Evolutionary conservation across 495 filamentous ascomycete species (phyloP), one percentile per base, ranked within the genome.

Genomic region (Beverwykella pulmonaria): DNA sequence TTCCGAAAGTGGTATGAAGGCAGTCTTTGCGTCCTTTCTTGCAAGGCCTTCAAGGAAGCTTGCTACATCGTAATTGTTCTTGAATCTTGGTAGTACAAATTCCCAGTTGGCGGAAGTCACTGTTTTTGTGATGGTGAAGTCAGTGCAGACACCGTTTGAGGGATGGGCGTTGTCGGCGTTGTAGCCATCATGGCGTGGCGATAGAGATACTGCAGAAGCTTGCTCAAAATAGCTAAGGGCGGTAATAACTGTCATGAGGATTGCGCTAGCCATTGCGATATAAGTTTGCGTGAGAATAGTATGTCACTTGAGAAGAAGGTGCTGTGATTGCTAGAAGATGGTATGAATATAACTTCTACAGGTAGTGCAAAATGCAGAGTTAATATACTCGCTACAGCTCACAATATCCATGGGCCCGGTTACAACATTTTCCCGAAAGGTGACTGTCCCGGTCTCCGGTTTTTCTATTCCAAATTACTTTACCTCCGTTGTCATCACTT

Each of bases 41-140:
- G 47, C 8, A 47, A 41, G 25, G 44, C 34, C 1, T 69, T 65
- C 25, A 1, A 61, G 36, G n/a, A 60, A 52, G 1, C 36, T 58
- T 23, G 62, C 59, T 1, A 68, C 60, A 53, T 73, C 70, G 46
- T 53, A 73, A 36, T 70, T 70, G 36, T 61, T 41, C 44, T 61
- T 48, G 46, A 73, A 70, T 25, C 32, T 53, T 22, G 57, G 53
- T 1, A 27, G 34, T 0, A 9, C 44, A 30, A 57, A 70, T 19
- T 44, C 17, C 14, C 53, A 49, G 32, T 63, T 53, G 1, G 19
- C 27, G 20, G 67, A 67, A 4, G 62, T 67, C 0, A 61, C 47
- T 3, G 15, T 52, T 1, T 56, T 12, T 19, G 32, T 54, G 20
- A 73, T 46, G 2, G 26, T 53, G 59, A 64, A 70, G 25, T 67